Conservation (phyloP, 208 protist species). For the Leishmania arabica region DNA sequence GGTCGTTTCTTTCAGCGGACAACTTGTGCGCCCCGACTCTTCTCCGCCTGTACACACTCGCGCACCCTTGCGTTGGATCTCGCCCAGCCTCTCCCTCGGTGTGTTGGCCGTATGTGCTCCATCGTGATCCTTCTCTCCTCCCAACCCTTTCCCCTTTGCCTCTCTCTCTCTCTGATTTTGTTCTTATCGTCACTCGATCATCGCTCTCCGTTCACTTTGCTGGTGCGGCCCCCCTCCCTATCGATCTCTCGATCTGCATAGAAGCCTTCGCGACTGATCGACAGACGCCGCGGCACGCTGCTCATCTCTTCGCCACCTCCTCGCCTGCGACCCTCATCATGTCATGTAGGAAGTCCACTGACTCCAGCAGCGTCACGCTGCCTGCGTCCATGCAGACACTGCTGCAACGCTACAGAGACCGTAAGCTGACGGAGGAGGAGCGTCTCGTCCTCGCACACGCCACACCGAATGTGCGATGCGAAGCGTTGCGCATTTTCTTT, state of each 20-base stretch:
- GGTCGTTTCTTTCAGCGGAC: background rate
- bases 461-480: slow-evolving; percentile 49
- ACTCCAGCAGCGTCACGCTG: slow-evolving; percentile 22
- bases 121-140: background rate
- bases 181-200: background rate
- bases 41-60: background rate
- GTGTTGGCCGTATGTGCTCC: background rate
- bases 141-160: background rate
- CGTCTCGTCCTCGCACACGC: slow-evolving; percentile 27
- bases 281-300: background rate
- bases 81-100: background rate
- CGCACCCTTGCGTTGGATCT: background rate
- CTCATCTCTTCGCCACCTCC: background rate
- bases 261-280: background rate
- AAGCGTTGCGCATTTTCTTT: slow-evolving; percentile 66
- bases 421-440: slow-evolving; percentile 38
- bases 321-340: background rate
- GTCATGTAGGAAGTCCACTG: background rate
- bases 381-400: slow-evolving; percentile 69
- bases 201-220: background rate
- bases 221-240: background rate
- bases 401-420: slow-evolving; percentile 39
- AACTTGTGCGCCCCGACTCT: slow-evolving; percentile 11
- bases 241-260: background rate
- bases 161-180: background rate